These are phyloP conservation scores for Fistulifera solaris DNA, from an alignment of 108 stramenopile genomes.

Conservation along the genomic window DNA sequence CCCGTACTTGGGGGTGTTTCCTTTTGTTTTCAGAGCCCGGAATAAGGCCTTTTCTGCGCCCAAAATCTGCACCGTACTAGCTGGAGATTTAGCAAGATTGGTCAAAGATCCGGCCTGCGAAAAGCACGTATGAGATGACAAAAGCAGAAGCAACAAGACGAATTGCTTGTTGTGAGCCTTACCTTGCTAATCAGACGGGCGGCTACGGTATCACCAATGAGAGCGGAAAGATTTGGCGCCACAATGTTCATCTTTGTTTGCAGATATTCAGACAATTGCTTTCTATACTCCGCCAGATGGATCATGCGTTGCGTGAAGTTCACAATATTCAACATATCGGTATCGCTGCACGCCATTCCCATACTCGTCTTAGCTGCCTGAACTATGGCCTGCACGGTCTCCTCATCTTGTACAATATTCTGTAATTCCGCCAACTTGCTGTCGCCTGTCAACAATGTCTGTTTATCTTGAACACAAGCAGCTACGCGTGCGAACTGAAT, in stretches of 20 bases:
- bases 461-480: slow-evolving; percentile 81
- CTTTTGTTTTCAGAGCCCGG: slow-evolving; percentile 99
- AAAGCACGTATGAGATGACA: slow-evolving; percentile 2
- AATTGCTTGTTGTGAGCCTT: slow-evolving; percentile 9
- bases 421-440: slow-evolving; percentile 53
- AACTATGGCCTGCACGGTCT: slow-evolving; percentile 75
- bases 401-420: slow-evolving; percentile 88
- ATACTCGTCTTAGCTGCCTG: slow-evolving; percentile 90
- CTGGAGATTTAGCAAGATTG: slow-evolving; percentile 98
- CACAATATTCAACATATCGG: slow-evolving; percentile 96
- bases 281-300: slow-evolving; percentile 93
- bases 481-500: slow-evolving; percentile 92
- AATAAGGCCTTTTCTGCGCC: slow-evolving; percentile 99
- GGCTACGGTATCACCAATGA: slow-evolving; percentile 98
- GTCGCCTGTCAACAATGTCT: slow-evolving; percentile 35
- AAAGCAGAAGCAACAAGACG: not conserved
- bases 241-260: slow-evolving; percentile 95
- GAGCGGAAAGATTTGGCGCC: slow-evolving; percentile 93
- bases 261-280: slow-evolving; percentile 85
- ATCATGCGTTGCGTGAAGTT: slow-evolving; percentile 98
- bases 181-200: slow-evolving; percentile 99
- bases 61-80: slow-evolving; percentile 98
- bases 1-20: slow-evolving; percentile 99
- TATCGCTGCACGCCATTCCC: slow-evolving; percentile 97
- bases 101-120: slow-evolving; percentile 89